Evolutionary conservation across 2,329 filamentous ascomycete genomes (phyloP), one percentile per base, ranked within the genome.

Genomic region (Phialemoniopsis sp.): DNA sequence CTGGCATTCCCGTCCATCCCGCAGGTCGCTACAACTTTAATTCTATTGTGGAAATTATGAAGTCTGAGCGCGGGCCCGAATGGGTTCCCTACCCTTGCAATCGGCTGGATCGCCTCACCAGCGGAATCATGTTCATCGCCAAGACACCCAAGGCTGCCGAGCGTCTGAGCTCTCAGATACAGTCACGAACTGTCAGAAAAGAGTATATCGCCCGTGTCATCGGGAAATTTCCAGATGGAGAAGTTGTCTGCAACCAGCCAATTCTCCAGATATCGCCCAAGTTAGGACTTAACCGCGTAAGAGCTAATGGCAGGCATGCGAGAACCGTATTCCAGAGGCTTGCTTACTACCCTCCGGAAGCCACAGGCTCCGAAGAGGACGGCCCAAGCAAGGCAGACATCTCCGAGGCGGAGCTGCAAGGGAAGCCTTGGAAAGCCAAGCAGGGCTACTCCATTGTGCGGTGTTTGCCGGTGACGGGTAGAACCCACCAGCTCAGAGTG

Each of bases 1-100:
- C 91, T 1, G 93, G 93, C 7, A 83, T 98, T 31, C 93, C 93
- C 0, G 93, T 98, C 1, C 93, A 98, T 60, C 88, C 93, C 6
- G 91, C 93, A 1, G 93, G 93, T 6, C 82, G 93, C 36, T 98
- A 98, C 70, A 89, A 91, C 60, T 95, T 86, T 72, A 98, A 98
- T 66, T 91, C 88, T 1, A 78, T 98, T 34, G 77, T 95, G 30
- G 90, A 97, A 68, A 95, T 98, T 49, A 84, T 98, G 78, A 83
- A 87, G 50, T 79, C 87, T 3, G 86, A 95, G 56, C 69, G 80
- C 29, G 70, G 74, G 0, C 60, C 63, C 16, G 60, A 64, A 19
- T 82, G 78, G 57, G 58, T 73, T 38, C 74, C 79, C 2, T 64
- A 78, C 45, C 80, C 93, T 0, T 97, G 91, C 66, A 95, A 98